Base-by-base conservation (phyloP, 2,329 filamentous ascomycete species). In the Ophiocordyceps camponoti-rufipedis region DNA sequence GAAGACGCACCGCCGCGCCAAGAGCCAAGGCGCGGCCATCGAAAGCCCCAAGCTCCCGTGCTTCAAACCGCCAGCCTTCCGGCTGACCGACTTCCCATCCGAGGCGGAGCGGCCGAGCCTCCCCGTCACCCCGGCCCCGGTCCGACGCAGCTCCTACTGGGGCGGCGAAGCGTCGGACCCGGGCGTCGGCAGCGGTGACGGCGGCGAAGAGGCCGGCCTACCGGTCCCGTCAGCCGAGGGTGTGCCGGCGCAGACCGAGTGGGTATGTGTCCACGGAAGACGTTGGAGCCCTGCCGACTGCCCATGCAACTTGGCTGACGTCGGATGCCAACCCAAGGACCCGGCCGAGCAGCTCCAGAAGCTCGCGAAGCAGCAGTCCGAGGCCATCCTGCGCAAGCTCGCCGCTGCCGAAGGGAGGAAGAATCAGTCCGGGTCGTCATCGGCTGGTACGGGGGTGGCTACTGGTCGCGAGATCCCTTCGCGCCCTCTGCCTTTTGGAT, bases 121-220 rank as follows among this genome's bases (percentile, higher is more conserved):
- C 48, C 87, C 89, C 5, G 88, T 94, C 33, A 95, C 88, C 10
- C 88, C 88, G 2, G 86, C 86, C 13, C 86, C 87, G 19, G 72
- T 89, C 54, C 74, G 75, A 50, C 71, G 82, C 53, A 68, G 73
- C 32, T 79, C 67, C 44, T 83, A 82, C 59, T 85, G 79, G 80
- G 60, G 61, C 51, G 64, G 64, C 49, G 61, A 59, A 42, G 54
- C 58, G 14, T 18, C 46, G 42, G 62, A 61, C 45, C 53, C 60
- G 46, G 61, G 57, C 50, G 67, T 9, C 16, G 35, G 68, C 28
- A 74, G 75, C 48, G 69, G 69, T 46, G 68, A 75, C 16, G 35
- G 68, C 28, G 74, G 75, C 48, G 69, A 69, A 46, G 68, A 75
- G 44, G 63, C 67, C 50, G 42, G 19, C 28, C 71, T 70, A 50